Percentiles rank a stretch among this genome's conserved stretches.
phyloP scores from a whole-genome alignment of 2,329 filamentous ascomycete genomes.

The Septoria linicola region DNA sequence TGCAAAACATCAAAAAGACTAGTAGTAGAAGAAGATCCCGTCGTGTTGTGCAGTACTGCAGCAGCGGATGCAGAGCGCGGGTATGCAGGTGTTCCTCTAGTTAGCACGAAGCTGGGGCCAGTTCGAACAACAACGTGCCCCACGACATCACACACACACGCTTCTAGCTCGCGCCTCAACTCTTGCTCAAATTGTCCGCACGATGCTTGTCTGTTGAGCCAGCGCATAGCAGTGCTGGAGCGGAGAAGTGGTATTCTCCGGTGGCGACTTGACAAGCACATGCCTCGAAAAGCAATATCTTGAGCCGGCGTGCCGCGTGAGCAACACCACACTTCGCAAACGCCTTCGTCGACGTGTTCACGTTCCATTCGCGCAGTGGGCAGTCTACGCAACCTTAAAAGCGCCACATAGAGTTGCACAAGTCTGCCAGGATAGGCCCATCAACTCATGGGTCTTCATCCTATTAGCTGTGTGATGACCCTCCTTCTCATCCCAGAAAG shows the following conservation, averaged over 20 bases:
- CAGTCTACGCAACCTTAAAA: constrained; percentile 33
- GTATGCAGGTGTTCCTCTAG: constrained; percentile 9
- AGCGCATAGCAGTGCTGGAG: constrained; percentile 7
- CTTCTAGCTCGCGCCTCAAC: constrained; percentile 3
- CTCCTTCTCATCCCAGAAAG: constrained; percentile 15
- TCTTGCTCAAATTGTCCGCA: background rate
- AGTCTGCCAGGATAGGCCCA: constrained; percentile 19
- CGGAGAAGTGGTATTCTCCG: constrained; percentile 1
- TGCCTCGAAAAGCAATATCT: constrained; percentile 17
- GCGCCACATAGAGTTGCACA: constrained; percentile 24
- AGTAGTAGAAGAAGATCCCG: background rate
- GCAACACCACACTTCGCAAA: constrained; percentile 22
- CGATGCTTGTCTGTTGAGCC: constrained; percentile 6
- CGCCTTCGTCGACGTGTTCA: constrained; percentile 31
- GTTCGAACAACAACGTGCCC: constrained; percentile 16
- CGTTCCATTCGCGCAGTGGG: constrained; percentile 32
- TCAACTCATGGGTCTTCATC: constrained; percentile 16
- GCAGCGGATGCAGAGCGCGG: constrained; percentile 10
- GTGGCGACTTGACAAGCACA: constrained; percentile 8
- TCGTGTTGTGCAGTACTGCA: constrained; percentile 4
- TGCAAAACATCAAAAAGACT: constrained; percentile 5
- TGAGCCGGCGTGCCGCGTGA: constrained; percentile 10
- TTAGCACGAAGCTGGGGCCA: constrained; percentile 11
- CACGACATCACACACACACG: constrained; percentile 1
- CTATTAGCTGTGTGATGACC: constrained; percentile 20